Evolutionary conservation across 371 early-diverging fungal species (phyloP), one percentile per base, ranked within the genome.

Genomic region (Mortierella sp.): DNA sequence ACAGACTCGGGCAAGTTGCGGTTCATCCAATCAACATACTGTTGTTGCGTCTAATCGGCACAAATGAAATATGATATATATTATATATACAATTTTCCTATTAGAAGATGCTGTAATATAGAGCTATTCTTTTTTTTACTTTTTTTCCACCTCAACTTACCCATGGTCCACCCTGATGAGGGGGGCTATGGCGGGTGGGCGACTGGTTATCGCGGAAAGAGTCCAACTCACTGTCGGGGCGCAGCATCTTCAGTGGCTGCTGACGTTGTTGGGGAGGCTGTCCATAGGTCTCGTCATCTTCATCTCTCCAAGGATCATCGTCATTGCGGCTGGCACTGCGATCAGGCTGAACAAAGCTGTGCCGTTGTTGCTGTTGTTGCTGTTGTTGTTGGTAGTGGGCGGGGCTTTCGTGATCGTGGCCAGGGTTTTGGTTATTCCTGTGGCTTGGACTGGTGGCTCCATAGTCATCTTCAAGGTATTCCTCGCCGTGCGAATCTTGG

Each of bases 21-120:
- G 74, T 90, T 89, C 47, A 90, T 84, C 91, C 91, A 90, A 26
- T 85, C 74, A 58, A 89, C 73, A 68, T 85, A 89, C 57, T 89
- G 84, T 22, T 67, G 66, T 10, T 84, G 68, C 8, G 79, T 80
- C 88, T 86, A 85, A 3, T 55, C 6, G 6, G 22, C 3, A 51
- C 51, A 51, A 40, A 40, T 11, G 30, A 30, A 30, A 30, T 30
- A 30, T 30, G 30, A 30, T 30, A 30, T 30, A 30, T 30, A 30
- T 30, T 30, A 30, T 30, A 30, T 30, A 30, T 30, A 30, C 30
- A 30, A 30, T 30, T 45, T 6, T 45, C 11, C 11, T 45, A 45
- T 14, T 45, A 45, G 18, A 45, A 45, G 18, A 45, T 45, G 18
- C 47, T 14, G 11, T 45, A 45, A 45, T 45, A 63, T 55, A n/a